phyloP scores from a whole-genome alignment of 2,329 filamentous ascomycete species.

The Paecilomyces fulvus region DNA sequence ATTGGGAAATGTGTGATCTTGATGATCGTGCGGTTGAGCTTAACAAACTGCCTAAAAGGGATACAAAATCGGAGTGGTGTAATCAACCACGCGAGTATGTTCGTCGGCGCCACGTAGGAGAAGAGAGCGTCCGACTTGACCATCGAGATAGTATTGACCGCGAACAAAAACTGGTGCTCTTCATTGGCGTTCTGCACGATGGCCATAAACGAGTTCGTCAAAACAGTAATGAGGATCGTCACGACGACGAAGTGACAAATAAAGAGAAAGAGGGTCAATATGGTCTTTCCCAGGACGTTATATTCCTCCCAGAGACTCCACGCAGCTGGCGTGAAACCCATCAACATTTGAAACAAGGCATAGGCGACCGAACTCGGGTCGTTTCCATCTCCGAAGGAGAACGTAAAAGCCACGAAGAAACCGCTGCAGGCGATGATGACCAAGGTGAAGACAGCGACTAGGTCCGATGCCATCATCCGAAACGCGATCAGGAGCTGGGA shows the following conservation, averaged over 20 bases:
- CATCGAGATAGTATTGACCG: slow-evolving; percentile 95
- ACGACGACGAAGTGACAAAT: slow-evolving; percentile 94
- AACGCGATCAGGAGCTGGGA: slow-evolving; percentile 92
- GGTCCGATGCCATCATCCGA: slow-evolving; percentile 83
- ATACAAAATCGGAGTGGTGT: slow-evolving; percentile 75
- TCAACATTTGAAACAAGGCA: slow-evolving; percentile 83
- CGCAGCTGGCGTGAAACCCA: slow-evolving; percentile 92
- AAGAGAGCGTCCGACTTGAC: slow-evolving; percentile 97
- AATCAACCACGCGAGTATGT: slow-evolving; percentile 82
- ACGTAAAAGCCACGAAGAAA: slow-evolving; percentile 89
- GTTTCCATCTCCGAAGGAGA: slow-evolving; percentile 65
- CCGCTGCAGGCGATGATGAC: slow-evolving; percentile 85
- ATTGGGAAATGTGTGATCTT: slow-evolving; percentile 86
- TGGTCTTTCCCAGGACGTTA: slow-evolving; percentile 65
- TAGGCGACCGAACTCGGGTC: slow-evolving; percentile 72
- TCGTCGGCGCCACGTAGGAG: slow-evolving; percentile 84
- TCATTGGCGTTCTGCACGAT: slow-evolving; percentile 90
- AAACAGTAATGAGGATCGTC: slow-evolving; percentile 88
- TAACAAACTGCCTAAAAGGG: slow-evolving; percentile 72
- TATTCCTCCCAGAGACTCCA: slow-evolving; percentile 85
- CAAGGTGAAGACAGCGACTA: slow-evolving; percentile 74
- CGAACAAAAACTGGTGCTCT: slow-evolving; percentile 87
- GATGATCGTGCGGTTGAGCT: slow-evolving; percentile 81
- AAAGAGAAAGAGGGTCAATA: slow-evolving; percentile 77
- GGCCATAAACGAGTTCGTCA: slow-evolving; percentile 93